Conservation (phyloP, 129 eudicot genomes). For the Helichrysum umbraculigerum region DNA sequence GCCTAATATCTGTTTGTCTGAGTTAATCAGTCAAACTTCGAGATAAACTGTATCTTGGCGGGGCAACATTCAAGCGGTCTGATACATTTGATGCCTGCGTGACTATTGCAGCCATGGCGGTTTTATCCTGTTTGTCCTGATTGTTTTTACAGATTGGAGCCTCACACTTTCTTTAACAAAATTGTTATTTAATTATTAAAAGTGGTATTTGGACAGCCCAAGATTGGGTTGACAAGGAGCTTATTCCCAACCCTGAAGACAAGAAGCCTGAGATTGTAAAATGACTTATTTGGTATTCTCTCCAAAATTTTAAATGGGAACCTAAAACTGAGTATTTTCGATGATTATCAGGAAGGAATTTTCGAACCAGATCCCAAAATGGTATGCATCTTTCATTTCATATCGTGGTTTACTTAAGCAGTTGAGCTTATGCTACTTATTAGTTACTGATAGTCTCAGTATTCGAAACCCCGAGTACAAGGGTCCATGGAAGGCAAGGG, state of each 20-base stretch:
- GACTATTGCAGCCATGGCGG: too few species aligned
- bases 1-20: too few species aligned
- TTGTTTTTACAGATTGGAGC: too few species aligned
- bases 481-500: constrained; percentile 95
- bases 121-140: too few species aligned
- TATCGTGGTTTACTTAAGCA: not conserved
- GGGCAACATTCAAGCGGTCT: too few species aligned
- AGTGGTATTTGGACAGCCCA: constrained; percentile 49
- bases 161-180: too few species aligned
- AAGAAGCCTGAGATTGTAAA: constrained; percentile 82
- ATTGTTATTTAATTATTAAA: too few species aligned
- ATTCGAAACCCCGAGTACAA: constrained; percentile 94
- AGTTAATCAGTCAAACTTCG: too few species aligned
- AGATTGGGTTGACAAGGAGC: constrained; percentile 97
- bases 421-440: not conserved
- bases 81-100: too few species aligned
- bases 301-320: not conserved
- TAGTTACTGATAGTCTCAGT: constrained; percentile 52
- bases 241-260: constrained; percentile 86
- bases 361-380: constrained; percentile 10
- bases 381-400: not conserved
- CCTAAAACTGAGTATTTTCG: not conserved
- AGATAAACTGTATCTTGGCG: too few species aligned
- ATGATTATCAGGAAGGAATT: constrained; percentile 57
- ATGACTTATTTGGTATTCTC: too few species aligned